Conservation (phyloP, 352 stramenopile genomes). For the Phytophthora pistaciae region DNA sequence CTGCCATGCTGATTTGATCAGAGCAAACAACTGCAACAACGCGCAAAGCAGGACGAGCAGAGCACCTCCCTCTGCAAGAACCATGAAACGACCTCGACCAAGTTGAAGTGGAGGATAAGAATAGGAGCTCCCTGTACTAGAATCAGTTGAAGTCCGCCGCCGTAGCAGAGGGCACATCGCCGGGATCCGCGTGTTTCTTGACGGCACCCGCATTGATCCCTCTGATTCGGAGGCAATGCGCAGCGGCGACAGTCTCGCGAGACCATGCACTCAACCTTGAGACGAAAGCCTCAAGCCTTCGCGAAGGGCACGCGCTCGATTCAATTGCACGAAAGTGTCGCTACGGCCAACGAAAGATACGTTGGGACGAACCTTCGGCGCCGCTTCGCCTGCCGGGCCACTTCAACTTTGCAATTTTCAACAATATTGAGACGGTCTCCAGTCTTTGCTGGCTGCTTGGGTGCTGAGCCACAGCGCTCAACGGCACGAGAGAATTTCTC, state of each 20-base stretch:
- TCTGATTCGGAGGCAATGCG: too few relatives aligned
- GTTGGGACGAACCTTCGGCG: not conserved
- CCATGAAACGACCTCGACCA: constrained; percentile 10
- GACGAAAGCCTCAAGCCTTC: not conserved
- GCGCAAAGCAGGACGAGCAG: constrained; percentile 1
- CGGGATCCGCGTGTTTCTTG: not conserved
- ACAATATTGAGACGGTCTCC: not conserved
- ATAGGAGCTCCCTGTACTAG: not conserved
- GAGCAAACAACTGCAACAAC: not conserved
- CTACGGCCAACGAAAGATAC: not conserved
- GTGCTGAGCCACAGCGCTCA: too few relatives aligned
- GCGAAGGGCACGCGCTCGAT: not conserved
- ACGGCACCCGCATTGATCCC: not conserved
- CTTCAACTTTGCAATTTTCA: not conserved
- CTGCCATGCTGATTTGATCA: constrained; percentile 27
- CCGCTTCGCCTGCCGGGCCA: not conserved
- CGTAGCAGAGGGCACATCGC: not conserved
- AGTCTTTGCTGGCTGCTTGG: not conserved
- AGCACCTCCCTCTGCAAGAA: constrained; percentile 4
- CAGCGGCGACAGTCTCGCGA: too few relatives aligned
- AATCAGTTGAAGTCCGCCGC: not conserved
- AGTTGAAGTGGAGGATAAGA: constrained; percentile 9
- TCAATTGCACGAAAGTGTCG: constrained; percentile 1
- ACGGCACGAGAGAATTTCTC: not conserved
- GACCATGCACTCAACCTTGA: too few relatives aligned